Conservation (phyloP, 225 moss, liverwort and hornwort genomes). For the Physcomitrium patens region DNA sequence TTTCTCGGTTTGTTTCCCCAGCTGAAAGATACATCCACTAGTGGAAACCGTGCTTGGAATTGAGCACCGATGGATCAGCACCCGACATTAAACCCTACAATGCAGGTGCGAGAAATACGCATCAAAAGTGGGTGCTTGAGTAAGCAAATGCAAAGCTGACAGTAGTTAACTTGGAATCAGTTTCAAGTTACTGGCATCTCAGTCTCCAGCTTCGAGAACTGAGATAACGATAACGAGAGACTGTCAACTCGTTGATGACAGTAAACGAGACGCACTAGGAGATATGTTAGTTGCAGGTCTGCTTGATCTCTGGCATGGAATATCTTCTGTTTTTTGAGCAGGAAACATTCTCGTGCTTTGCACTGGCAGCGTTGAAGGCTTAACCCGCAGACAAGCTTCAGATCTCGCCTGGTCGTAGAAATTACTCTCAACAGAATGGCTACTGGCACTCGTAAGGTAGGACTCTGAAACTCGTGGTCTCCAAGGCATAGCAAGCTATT, state of each 20-base stretch:
- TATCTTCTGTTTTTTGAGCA: constrained; percentile 40
- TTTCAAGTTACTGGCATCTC: no score
- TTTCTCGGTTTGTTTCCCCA: no score
- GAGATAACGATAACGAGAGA: neutral
- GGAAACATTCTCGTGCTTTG: constrained; percentile 36
- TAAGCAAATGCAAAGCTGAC: no score
- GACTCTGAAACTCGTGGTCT: constrained; percentile 39
- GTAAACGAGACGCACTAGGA: constrained; percentile 44
- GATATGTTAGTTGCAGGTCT: constrained; percentile 41
- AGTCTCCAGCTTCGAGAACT: constrained; percentile 3
- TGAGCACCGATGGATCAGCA: no score
- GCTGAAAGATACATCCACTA: no score
- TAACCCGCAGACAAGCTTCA: constrained; percentile 39
- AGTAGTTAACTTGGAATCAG: no score
- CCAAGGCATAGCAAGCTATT: constrained; percentile 38
- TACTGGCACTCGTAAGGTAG: constrained; percentile 30
- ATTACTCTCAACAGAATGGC: constrained; percentile 42
- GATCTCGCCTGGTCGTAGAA: constrained; percentile 35
- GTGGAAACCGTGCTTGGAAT: no score
- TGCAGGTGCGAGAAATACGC: no score
- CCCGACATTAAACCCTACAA: no score
- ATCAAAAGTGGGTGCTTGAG: no score
- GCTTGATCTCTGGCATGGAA: constrained; percentile 45
- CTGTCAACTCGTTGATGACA: neutral
- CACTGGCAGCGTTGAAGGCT: constrained; percentile 41